Base-by-base conservation (phyloP, 2,329 filamentous ascomycete genomes). In the Colletotrichum lentis region DNA sequence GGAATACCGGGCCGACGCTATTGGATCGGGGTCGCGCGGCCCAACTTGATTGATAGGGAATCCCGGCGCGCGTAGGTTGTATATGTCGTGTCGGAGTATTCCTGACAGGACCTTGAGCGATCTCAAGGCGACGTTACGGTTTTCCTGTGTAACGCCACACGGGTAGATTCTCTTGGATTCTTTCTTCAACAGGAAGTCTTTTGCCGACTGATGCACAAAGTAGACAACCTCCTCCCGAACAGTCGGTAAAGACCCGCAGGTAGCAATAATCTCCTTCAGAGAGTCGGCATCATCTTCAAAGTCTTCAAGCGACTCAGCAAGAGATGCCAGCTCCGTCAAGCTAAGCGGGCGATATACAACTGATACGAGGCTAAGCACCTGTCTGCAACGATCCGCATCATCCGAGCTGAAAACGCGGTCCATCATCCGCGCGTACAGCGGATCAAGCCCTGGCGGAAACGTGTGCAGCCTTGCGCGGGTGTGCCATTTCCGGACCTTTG, bases 391-490 rank as follows among this genome's bases (percentile, higher is more conserved):
- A 0, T 75, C 54, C 3, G 6, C 27, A 8, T 72, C 78, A 83
- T 83, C 12, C 73, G 72, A 24, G 24, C 24, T 4, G 24, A 24
- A 24, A 24, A 24, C 24, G 24, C 77, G 71, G 0, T 70, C 41
- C 27, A 82, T 72, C 78, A 83, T 83, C 14, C 73, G 72, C 1
- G 68, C 5, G 60, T 84, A 84, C 1, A 83, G 68, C 1, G 66
- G 3, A 37, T 79, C 57, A 0, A 83, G 76, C 0, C 77, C 77
- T 1, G 72, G 60, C 5, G 79, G 80, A 43, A 81, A 77, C 39
- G n/a, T n/a, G 3, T 53, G n/a, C 11, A 69, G 2, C 16, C 11
- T 62, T 3, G 7, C 6, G 1, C 24, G 27, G 1, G 56, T 68
- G 24, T 75, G 59, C 37, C 66, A 49, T 41, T 56, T 43, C 3